Conservation (phyloP, 176 grass and related monocot genomes). For the Bonia amplexicaulis region DNA sequence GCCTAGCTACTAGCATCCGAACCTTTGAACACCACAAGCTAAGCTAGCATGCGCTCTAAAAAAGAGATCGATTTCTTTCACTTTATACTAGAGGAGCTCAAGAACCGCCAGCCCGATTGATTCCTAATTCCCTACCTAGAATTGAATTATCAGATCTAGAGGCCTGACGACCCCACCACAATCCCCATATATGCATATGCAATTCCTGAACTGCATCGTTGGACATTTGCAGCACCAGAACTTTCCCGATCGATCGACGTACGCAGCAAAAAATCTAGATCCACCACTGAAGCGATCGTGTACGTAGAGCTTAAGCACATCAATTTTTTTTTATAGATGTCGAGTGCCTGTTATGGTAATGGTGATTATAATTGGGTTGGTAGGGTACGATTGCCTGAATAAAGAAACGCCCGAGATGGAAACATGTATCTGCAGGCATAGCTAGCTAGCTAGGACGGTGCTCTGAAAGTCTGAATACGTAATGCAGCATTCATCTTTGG, state of each 20-base stretch:
- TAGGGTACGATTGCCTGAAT: slow-evolving; percentile 11
- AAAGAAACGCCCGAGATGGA: slow-evolving; percentile 19
- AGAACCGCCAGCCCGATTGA: neutral
- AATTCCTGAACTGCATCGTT: slow-evolving; percentile 23
- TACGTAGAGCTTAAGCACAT: neutral
- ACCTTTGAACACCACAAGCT: slow-evolving; percentile 7
- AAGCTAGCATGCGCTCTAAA: slow-evolving; percentile 1
- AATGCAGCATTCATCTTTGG: slow-evolving; percentile 1
- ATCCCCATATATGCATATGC: neutral
- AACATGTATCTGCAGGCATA: slow-evolving; percentile 12
- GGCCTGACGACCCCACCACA: slow-evolving; percentile 12
- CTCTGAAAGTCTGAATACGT: slow-evolving; percentile 7
- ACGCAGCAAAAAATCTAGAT: slow-evolving; percentile 24
- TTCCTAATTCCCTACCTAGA: neutral
- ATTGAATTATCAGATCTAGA: neutral
- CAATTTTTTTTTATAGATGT: neutral
- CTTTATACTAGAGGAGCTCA: neutral
- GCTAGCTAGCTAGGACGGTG: slow-evolving; percentile 10
- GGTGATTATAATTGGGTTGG: slow-evolving; percentile 1
- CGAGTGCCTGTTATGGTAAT: slow-evolving; percentile 8
- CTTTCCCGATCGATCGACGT: slow-evolving; percentile 31
- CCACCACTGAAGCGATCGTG: neutral
- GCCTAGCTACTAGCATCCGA: neutral
- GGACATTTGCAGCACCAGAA: slow-evolving; percentile 33
- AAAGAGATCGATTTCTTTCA: slow-evolving; percentile 21